phyloP scores from a whole-genome alignment of 306 rosid species.

The Glycine soja region DNA sequence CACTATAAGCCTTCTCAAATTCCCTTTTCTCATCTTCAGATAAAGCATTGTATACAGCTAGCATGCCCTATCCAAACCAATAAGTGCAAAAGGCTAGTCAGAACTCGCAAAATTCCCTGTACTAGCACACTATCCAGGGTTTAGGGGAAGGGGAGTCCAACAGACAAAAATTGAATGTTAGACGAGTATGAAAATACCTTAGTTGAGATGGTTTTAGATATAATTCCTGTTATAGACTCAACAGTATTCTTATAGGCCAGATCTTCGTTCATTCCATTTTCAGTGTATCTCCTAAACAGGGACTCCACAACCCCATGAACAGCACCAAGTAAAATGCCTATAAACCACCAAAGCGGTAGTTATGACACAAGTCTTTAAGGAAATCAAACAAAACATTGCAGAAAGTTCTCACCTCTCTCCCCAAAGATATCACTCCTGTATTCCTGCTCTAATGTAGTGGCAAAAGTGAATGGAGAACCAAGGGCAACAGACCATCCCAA shows the following conservation, averaged over 20 bases:
- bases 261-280: conserved; percentile 87
- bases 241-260: conserved; percentile 95
- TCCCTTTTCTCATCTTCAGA: conserved; percentile 76
- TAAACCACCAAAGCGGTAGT: conserved; percentile 41
- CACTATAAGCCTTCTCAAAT: conserved; percentile 93
- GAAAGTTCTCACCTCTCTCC: conserved; percentile 73
- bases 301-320: conserved; percentile 97
- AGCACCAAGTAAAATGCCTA: conserved; percentile 98
- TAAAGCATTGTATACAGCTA: conserved; percentile 81
- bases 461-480: conserved; percentile 99
- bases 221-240: conserved; percentile 83
- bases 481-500: conserved; percentile 98
- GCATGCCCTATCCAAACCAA: conserved; percentile 72
- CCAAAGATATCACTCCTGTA: conserved; percentile 99
- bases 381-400: background rate
- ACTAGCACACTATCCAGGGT: background rate
- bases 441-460: conserved; percentile 93
- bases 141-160: background rate
- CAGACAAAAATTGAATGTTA: background rate
- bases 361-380: conserved; percentile 2
- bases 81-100: conserved; percentile 7
- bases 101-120: background rate
- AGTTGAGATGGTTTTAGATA: conserved; percentile 86
- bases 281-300: conserved; percentile 92
- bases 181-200: conserved; percentile 57